Percentiles rank a stretch among this genome's conserved stretches.
Evolutionary conservation across 208 protist species (phyloP).

Genomic region (Endotrypanum monterogeii): DNA sequence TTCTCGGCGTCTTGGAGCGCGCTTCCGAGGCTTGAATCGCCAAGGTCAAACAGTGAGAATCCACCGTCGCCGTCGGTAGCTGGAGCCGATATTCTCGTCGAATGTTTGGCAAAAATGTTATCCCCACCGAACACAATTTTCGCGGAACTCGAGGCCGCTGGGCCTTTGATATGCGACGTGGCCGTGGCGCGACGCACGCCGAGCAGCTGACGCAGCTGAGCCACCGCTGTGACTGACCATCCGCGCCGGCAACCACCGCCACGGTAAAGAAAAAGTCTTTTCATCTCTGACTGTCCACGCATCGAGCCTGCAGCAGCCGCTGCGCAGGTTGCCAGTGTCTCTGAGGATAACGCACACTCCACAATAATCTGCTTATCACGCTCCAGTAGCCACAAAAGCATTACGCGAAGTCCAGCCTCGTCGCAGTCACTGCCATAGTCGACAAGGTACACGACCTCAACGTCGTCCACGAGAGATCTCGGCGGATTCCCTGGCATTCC

Average conservation of each 20-base stretch:
- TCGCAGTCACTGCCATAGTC: slow-evolving; percentile 5
- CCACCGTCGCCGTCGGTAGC: slow-evolving; percentile 1
- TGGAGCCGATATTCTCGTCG: neutral
- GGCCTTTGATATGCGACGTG: neutral
- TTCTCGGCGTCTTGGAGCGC: slow-evolving; percentile 12
- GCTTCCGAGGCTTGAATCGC: slow-evolving; percentile 11
- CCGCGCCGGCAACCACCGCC: slow-evolving; percentile 23
- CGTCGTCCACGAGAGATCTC: slow-evolving; percentile 15
- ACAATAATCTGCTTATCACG: slow-evolving; percentile 32
- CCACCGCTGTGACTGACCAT: slow-evolving; percentile 26
- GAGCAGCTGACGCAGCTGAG: slow-evolving; percentile 23
- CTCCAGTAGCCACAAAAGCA: slow-evolving; percentile 27
- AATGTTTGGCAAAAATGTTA: neutral
- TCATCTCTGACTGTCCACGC: slow-evolving; percentile 23
- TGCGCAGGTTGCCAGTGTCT: slow-evolving; percentile 25
- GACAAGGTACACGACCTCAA: slow-evolving; percentile 23
- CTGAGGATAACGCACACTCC: slow-evolving; percentile 16
- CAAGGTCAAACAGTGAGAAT: slow-evolving; percentile 31
- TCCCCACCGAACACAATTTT: neutral
- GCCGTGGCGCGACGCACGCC: slow-evolving; percentile 17
- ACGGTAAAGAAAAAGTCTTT: slow-evolving; percentile 26
- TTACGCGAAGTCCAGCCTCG: slow-evolving; percentile 15
- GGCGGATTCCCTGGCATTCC: neutral
- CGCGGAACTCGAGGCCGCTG: neutral
- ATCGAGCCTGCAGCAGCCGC: slow-evolving; percentile 12